A percentile compares a stretch with the other conserved stretches of the same genome.
Conservation (phyloP, 768 basidiomycete species). For the Artomyces pyxidatus region DNA sequence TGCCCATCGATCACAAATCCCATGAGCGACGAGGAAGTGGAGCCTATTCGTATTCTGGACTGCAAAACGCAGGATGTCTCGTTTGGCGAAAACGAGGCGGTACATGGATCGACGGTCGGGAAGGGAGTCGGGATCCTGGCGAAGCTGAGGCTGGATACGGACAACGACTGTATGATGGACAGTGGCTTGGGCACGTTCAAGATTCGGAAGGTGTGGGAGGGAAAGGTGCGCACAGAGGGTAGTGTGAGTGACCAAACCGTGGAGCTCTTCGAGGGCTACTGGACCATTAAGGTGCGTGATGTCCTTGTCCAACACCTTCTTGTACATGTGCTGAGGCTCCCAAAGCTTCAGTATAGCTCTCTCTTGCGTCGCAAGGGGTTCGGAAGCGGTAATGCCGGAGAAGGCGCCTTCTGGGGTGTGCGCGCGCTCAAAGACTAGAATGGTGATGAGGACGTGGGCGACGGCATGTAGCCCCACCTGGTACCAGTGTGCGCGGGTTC, state of each 20-base stretch:
- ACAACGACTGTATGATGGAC: background rate
- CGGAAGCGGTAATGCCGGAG: background rate
- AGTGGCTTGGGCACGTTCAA: background rate
- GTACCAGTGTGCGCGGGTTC: no score
- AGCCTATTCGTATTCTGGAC: conserved; percentile 1
- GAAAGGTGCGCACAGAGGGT: background rate
- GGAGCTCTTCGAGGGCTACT: conserved; percentile 9
- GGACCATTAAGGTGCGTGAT: background rate
- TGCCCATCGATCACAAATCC: conserved; percentile 2
- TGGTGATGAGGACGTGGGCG: no score
- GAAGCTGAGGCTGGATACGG: background rate
- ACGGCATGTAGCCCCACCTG: no score
- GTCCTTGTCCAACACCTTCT: background rate
- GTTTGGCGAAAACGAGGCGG: background rate
- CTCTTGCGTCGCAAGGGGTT: background rate
- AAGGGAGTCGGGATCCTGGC: background rate
- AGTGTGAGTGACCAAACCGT: no score
- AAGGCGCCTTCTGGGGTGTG: background rate
- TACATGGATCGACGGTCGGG: conserved; percentile 3
- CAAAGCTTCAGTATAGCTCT: background rate
- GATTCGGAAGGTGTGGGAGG: conserved; percentile 11
- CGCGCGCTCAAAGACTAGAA: background rate
- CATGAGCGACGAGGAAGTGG: conserved; percentile 9
- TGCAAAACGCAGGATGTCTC: background rate
- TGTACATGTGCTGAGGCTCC: background rate